These are phyloP conservation scores for Ambrosia trifida DNA, from an alignment of 129 eudicot genomes.

Conservation along the genomic window DNA sequence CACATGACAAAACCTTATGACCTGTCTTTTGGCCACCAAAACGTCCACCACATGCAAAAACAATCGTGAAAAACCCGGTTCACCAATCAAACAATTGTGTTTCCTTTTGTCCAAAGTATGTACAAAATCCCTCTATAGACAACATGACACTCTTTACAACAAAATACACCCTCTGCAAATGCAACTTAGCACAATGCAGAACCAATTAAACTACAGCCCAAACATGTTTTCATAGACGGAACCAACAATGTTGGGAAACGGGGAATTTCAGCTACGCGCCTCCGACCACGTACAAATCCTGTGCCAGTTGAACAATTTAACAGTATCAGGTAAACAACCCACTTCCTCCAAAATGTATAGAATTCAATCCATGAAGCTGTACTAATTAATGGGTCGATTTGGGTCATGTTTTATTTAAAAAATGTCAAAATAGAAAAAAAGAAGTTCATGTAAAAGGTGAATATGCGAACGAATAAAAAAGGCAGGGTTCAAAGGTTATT, in stretches of 20 bases:
- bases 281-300: slow-evolving; percentile 8
- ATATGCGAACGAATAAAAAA: not conserved
- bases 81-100: slow-evolving; percentile 24
- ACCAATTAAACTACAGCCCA: slow-evolving; percentile 11
- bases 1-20: too few relatives aligned
- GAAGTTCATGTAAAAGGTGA: not conserved
- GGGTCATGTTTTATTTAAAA: not conserved
- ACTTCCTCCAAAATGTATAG: not conserved
- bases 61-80: not conserved
- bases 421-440: not conserved
- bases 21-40: too few relatives aligned
- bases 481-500: not conserved
- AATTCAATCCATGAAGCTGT: slow-evolving; percentile 2
- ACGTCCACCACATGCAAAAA: not conserved
- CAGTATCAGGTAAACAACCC: not conserved
- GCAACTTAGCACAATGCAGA: slow-evolving; percentile 22
- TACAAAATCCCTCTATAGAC: slow-evolving; percentile 31
- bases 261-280: not conserved
- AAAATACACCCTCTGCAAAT: slow-evolving; percentile 11
- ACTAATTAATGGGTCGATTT: not conserved
- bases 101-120: slow-evolving; percentile 21
- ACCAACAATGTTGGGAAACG: not conserved
- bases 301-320: slow-evolving; percentile 5
- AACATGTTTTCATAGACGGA: slow-evolving; percentile 8
- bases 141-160: slow-evolving; percentile 30